Evolutionary conservation across 441 rosid species (phyloP).

Genomic region (Croton laevigatus): DNA sequence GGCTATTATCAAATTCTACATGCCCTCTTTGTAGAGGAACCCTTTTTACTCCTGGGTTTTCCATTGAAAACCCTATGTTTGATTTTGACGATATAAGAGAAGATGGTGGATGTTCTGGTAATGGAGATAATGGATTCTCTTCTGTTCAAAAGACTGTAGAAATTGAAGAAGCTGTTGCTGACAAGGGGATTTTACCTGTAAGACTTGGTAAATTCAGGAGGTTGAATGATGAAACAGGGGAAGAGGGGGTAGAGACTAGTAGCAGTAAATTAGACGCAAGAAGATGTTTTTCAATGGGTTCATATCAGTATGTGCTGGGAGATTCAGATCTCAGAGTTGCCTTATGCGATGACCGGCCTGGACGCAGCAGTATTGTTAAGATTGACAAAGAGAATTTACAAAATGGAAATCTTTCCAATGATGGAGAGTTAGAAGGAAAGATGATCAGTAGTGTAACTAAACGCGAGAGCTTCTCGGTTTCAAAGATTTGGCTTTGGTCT

Average conservation of each 20-base stretch:
- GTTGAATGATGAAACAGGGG: slow-evolving; percentile 32
- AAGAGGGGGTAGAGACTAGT: slow-evolving; percentile 42
- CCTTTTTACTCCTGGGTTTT: slow-evolving; percentile 37
- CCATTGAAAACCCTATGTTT: slow-evolving; percentile 28
- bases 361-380: slow-evolving; percentile 20
- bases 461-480: slow-evolving; percentile 88
- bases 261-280: slow-evolving; percentile 50
- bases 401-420: slow-evolving; percentile 34
- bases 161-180: slow-evolving; percentile 35
- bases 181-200: slow-evolving; percentile 50
- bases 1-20: slow-evolving; percentile 75
- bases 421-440: slow-evolving; percentile 48
- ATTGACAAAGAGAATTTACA: slow-evolving; percentile 31
- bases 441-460: slow-evolving; percentile 50
- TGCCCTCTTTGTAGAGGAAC: slow-evolving; percentile 74
- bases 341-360: slow-evolving; percentile 32
- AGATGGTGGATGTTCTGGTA: slow-evolving; percentile 26
- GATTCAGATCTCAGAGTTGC: slow-evolving; percentile 71
- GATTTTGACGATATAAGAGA: slow-evolving; percentile 35
- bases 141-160: slow-evolving; percentile 50
- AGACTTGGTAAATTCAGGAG: slow-evolving; percentile 63
- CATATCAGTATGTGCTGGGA: slow-evolving; percentile 59
- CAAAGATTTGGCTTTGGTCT: slow-evolving; percentile 98
- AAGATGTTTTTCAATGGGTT: slow-evolving; percentile 83
- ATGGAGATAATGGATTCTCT: slow-evolving; percentile 30